Percentiles rank a stretch among this genome's conserved stretches.
Evolutionary conservation across 148 eudicot genomes (phyloP).

Genomic region (Amaranthus palmeri): DNA sequence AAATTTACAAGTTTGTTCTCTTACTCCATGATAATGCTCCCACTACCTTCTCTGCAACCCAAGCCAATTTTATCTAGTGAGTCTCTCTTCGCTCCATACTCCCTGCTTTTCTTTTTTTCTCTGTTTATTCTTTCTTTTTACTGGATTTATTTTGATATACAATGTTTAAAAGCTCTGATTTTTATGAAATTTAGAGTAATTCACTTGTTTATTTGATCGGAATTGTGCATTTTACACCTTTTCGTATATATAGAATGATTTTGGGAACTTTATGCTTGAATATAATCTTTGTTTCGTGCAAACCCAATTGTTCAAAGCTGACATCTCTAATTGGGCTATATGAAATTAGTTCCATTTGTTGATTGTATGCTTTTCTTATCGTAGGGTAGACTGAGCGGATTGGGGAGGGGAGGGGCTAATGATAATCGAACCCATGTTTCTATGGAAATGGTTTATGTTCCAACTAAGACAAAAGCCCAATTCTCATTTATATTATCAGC

Average conservation of each 20-base stretch:
- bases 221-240: not conserved
- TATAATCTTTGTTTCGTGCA: not conserved
- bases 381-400: too few species aligned
- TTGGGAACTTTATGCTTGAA: not conserved
- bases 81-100: constrained; percentile 6
- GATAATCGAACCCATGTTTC: too few species aligned
- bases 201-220: not conserved
- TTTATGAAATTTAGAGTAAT: not conserved
- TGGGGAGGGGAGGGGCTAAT: too few species aligned
- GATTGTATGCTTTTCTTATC: too few species aligned
- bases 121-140: not conserved
- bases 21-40: constrained; percentile 18
- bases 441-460: too few species aligned
- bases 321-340: not conserved
- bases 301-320: not conserved
- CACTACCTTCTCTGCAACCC: constrained; percentile 19
- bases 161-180: not conserved
- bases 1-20: not conserved
- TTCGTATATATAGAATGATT: constrained; percentile 2
- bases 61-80: constrained; percentile 22
- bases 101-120: not conserved
- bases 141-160: not conserved
- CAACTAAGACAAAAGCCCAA: too few species aligned
- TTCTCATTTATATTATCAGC: too few species aligned
- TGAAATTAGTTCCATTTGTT: not conserved